Evolutionary conservation across 148 eudicot genomes (phyloP).

Genomic region (Cornus controversa): DNA sequence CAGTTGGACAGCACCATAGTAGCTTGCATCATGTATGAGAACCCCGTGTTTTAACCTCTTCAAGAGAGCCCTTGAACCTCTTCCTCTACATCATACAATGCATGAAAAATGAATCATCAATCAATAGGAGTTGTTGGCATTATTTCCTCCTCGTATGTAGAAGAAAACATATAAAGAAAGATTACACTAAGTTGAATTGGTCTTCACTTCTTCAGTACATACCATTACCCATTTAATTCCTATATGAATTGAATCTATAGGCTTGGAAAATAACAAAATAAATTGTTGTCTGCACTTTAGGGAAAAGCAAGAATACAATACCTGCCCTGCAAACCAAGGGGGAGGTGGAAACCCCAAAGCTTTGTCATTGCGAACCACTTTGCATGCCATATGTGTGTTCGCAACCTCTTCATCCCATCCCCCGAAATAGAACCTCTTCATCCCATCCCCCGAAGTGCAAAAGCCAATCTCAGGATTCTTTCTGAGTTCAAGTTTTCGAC

Average conservation of each 20-base stretch:
- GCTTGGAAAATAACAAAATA: too few species aligned
- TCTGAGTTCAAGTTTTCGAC: constrained; percentile 65
- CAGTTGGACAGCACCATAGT: constrained; percentile 62
- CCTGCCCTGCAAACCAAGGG: constrained; percentile 82
- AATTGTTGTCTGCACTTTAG: too few species aligned
- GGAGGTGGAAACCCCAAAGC: constrained; percentile 79
- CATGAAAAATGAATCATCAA: too few species aligned
- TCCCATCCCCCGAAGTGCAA: constrained; percentile 65
- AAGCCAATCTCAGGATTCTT: constrained; percentile 59
- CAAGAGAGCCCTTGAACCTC: constrained; percentile 85
- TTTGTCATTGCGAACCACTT: constrained; percentile 34
- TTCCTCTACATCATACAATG: constrained; percentile 51
- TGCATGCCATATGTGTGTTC: constrained; percentile 95
- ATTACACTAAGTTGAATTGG: too few species aligned
- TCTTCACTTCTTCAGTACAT: too few species aligned
- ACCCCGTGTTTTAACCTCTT: constrained; percentile 62
- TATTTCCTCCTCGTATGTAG: too few species aligned
- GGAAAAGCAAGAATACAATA: constrained; percentile 16
- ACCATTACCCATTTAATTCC: too few species aligned
- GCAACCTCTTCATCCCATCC: constrained; percentile 70
- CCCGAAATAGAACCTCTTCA: too few species aligned
- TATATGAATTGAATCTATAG: too few species aligned
- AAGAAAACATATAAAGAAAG: too few species aligned
- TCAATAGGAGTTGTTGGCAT: neutral
- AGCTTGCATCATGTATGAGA: constrained; percentile 43